Percentiles rank a stretch among this genome's conserved stretches.
Conservation (phyloP, 306 rosid species). For the Erythrophleum fordii region DNA sequence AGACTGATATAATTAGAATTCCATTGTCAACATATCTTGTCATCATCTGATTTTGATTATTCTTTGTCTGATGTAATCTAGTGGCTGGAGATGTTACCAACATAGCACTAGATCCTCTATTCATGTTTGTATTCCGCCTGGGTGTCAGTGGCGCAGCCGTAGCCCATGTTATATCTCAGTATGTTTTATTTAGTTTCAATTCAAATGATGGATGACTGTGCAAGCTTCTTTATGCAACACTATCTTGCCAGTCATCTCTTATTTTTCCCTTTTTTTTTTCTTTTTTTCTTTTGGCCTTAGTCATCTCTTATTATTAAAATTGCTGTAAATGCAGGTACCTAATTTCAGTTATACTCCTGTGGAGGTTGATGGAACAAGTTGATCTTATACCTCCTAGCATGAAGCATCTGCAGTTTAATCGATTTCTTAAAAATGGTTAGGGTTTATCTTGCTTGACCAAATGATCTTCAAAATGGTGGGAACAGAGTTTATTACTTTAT, state of each 20-base stretch:
- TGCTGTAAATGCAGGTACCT: conserved; percentile 60
- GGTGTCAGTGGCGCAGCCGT: conserved; percentile 96
- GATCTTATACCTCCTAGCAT: conserved; percentile 77
- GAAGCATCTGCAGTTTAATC: conserved; percentile 71
- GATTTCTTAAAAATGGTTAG: conserved; percentile 78
- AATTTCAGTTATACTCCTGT: conserved; percentile 67
- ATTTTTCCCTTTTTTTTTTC: conserved; percentile 22
- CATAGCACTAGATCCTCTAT: conserved; percentile 82
- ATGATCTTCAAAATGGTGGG: conserved; percentile 20
- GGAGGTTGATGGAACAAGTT: conserved; percentile 71
- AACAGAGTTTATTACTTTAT: neutral
- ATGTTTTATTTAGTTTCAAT: conserved; percentile 40
- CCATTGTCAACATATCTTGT: conserved; percentile 3
- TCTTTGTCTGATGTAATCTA: conserved; percentile 43
- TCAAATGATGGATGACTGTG: conserved; percentile 8
- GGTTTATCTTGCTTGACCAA: conserved; percentile 16
- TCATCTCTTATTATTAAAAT: conserved; percentile 20
- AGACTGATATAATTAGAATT: conserved; percentile 16
- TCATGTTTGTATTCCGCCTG: conserved; percentile 65
- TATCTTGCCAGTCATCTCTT: neutral
- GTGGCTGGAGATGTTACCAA: conserved; percentile 91
- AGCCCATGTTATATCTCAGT: conserved; percentile 98
- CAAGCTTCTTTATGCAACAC: conserved; percentile 23
- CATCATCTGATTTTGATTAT: conserved; percentile 32
- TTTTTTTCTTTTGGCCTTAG: conserved; percentile 19